Base-by-base conservation (phyloP, 495 filamentous ascomycete species). In the Aspergillus funiculosus region DNA sequence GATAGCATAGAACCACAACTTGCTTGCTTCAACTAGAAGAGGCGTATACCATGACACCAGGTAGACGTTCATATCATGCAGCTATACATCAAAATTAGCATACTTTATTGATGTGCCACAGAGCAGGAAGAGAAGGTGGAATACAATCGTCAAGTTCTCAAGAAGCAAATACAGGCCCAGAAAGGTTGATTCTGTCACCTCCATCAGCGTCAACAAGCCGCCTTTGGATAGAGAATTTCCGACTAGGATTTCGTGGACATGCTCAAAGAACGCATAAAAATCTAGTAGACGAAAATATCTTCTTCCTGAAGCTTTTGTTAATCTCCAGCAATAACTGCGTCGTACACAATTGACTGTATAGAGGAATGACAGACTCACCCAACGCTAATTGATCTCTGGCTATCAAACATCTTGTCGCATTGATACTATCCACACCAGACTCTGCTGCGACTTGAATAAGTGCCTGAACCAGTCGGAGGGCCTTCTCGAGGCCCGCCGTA, bases 1-100 rank as follows among this genome's bases (percentile, higher is more conserved):
- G 15, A 48, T 19, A 6, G 46, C 37, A 24, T 48, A 48, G 11
- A 48, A 39, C 46, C 46, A 48, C 28, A 48, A 48, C 22, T 48
- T 48, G 13, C 41, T 48, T 4, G 46, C 46, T 9, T 48, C 46
- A 3, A 38, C 35, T 4, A 48, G 19, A 11, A 48, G 29, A 5
- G 46, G 35, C 0, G 19, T 34, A 21, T 41, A 35, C 46, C 46
- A 48, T 2, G 28, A 21, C 5, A 41, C 37, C 5, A 17, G 28
- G 19, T 13, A 30, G 29, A 48, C 37, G 10, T 22, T 22, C 37
- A 48, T 48, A 21, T 48, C 46, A 14, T 48, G 46, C 14, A 48
- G 46, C 46, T 48, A 26, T 2, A 11, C 2, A 0, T 20, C 20
- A 7, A 4, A 26, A 20, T 40, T 25, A 40, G 5, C 13, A 7